Evolutionary conservation across 495 filamentous ascomycete genomes (phyloP).

Genomic region (Penicillium taxi): DNA sequence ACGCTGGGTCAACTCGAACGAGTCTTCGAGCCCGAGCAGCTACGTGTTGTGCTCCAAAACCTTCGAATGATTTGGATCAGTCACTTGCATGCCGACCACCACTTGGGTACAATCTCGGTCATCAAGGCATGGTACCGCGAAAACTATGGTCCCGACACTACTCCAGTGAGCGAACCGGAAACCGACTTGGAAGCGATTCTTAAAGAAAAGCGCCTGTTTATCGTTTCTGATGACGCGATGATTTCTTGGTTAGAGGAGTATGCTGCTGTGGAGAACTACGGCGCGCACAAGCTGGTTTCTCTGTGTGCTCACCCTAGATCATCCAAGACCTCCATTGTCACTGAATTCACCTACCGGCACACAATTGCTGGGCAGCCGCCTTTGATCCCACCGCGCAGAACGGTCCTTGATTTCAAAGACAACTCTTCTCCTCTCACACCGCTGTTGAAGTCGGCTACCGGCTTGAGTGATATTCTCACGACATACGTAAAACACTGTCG

Average conservation of each 20-base stretch:
- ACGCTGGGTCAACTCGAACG: slow-evolving; percentile 87
- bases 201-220: slow-evolving; percentile 43
- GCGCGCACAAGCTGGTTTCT: slow-evolving; percentile 52
- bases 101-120: slow-evolving; percentile 70
- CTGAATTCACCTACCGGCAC: slow-evolving; percentile 26
- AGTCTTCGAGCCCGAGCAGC: slow-evolving; percentile 52
- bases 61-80: slow-evolving; percentile 87
- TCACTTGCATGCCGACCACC: slow-evolving; percentile 94
- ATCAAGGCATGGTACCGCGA: slow-evolving; percentile 68
- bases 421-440: slow-evolving; percentile 19
- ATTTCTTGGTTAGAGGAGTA: slow-evolving; percentile 70
- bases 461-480: slow-evolving; percentile 40
- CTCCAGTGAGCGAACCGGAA: slow-evolving; percentile 20
- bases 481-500: slow-evolving; percentile 68
- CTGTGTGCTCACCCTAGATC: slow-evolving; percentile 24
- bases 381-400: slow-evolving; percentile 12
- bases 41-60: slow-evolving; percentile 63
- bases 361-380: slow-evolving; percentile 20
- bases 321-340: slow-evolving; percentile 12
- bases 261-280: slow-evolving; percentile 65
- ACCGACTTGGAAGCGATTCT: slow-evolving; percentile 28
- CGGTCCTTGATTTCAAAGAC: slow-evolving; percentile 22
- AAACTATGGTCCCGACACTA: slow-evolving; percentile 32
- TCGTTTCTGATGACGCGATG: slow-evolving; percentile 60
- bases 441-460: slow-evolving; percentile 34